Conservation (phyloP, 495 filamentous ascomycete species). For the Aspergillus ellipticus region DNA sequence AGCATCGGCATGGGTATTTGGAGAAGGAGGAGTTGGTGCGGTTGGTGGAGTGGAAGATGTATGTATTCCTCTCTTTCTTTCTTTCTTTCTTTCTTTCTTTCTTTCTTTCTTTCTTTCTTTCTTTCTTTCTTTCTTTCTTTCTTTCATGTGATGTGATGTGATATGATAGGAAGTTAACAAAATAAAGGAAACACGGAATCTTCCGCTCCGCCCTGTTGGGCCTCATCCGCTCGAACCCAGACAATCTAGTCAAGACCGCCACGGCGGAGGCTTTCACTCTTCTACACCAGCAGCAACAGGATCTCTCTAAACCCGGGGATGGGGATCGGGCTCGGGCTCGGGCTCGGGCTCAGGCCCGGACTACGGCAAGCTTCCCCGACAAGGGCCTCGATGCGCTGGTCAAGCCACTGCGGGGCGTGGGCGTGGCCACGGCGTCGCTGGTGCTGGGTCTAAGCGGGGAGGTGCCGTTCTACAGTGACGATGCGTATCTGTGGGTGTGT, state of each 20-base stretch:
- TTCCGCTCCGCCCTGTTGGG: constrained; percentile 66
- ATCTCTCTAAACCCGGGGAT: neutral
- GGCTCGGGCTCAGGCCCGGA: no score
- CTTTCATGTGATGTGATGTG: no score
- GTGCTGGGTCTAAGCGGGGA: constrained; percentile 49
- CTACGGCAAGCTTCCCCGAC: no score
- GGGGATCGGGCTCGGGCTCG: no score
- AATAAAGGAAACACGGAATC: constrained; percentile 63
- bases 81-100: no score
- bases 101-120: no score
- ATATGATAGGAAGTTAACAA: no score
- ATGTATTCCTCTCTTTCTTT: constrained; percentile 27
- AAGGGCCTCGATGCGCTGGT: constrained; percentile 46
- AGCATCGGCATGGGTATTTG: constrained; percentile 10
- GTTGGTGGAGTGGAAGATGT: constrained; percentile 79
- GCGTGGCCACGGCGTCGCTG: constrained; percentile 70
- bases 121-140: no score
- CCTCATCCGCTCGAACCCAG: constrained; percentile 59
- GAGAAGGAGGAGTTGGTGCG: constrained; percentile 30
- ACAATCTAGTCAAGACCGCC: constrained; percentile 35
- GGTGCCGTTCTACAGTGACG: constrained; percentile 74
- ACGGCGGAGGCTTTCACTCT: constrained; percentile 45
- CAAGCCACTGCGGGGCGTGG: constrained; percentile 58
- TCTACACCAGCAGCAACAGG: constrained; percentile 14
- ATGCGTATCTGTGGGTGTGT: constrained; percentile 66